Evolutionary conservation across 768 basidiomycete species (phyloP), one percentile per base, ranked within the genome.

Genomic region (Mycena capillaripes): DNA sequence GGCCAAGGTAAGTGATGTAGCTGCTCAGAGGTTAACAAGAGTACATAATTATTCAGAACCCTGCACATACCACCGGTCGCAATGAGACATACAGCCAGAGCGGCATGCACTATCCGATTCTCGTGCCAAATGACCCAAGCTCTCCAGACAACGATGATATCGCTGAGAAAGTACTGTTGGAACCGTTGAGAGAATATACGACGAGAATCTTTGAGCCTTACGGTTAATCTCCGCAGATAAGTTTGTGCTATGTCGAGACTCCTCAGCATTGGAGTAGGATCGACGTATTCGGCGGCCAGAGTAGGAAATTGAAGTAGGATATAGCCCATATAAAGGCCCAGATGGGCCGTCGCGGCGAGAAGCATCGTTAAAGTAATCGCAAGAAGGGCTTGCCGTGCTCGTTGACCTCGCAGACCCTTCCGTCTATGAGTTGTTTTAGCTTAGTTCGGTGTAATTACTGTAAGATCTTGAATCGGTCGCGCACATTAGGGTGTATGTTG

Each of bases 71-170:
- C 75, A 9, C 71, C 71, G 8, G 76, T 73, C 6, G 52, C 62
- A 14, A 73, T 8, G 32, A 77, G 27, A 48, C 71, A 77, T 3
- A 73, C 36, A 29, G 74, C 71, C 11, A 75, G 66, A 27, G 66
- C 38, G 0, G 66, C 53, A 48, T 69, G 76, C 5, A 77, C 66
- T 0, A 64, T 40, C 52, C 53, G 59, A 60, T 70, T 73, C 17
- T 73, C 53, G 17, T 29, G 63, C 76, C 76, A 76, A 12, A 76
- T 69, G 4, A 72, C 73, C 71, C 68, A 76, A 21, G 76, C 73
- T 7, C 76, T 32, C 76, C 76, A 76, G 14, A 75, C 68, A 19
- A 76, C 76, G 34, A 76, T 76, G 16, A 71, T 44, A n/a, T 76
- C 75, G 36, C 72, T 71, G 19, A 76, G 62, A 27, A 76, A 71